A percentile compares a stretch with the other conserved stretches of the same genome.
Evolutionary conservation across 2,329 filamentous ascomycete species (phyloP).

Genomic region (Fusarium sacchari): DNA sequence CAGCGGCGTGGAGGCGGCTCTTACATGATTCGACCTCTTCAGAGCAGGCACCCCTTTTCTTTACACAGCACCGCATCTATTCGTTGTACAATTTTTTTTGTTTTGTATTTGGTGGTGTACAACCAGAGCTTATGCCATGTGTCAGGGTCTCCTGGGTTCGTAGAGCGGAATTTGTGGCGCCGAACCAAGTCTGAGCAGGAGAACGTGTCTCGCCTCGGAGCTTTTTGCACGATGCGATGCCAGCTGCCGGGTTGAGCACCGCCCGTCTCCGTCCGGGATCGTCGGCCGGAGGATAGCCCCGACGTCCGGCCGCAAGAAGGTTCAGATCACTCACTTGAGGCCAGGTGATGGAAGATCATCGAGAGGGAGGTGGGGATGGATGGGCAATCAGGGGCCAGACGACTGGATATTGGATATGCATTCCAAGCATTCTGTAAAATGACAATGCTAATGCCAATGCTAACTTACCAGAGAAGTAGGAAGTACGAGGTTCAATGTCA

Average conservation of each 20-base stretch:
- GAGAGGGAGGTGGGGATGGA: conserved; percentile 4
- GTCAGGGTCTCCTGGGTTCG: conserved; percentile 4
- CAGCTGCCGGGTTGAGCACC: neutral
- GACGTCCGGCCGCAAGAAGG: neutral
- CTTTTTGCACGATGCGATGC: conserved; percentile 11
- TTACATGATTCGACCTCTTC: conserved; percentile 11
- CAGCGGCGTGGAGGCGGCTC: conserved; percentile 13
- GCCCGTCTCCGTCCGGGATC: conserved; percentile 1
- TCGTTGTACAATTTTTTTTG: neutral
- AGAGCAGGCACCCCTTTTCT: neutral
- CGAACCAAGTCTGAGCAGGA: conserved; percentile 3
- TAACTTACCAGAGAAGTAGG: conserved; percentile 26
- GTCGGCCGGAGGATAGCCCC: conserved; percentile 1
- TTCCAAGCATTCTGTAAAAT: conserved; percentile 8
- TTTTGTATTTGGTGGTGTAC: conserved; percentile 4
- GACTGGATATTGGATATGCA: conserved; percentile 20
- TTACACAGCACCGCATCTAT: conserved; percentile 4
- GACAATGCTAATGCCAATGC: neutral
- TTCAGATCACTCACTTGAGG: conserved; percentile 24
- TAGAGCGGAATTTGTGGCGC: conserved; percentile 21
- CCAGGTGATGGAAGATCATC: conserved; percentile 23
- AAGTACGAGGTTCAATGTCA: conserved; percentile 15
- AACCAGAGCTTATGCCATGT: conserved; percentile 29
- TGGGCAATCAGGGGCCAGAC: conserved; percentile 6
- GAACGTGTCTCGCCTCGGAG: conserved; percentile 31